Percentiles rank a stretch among this genome's conserved stretches.
Conservation (phyloP, 208 protist genomes). For the Novymonas esmeraldas region DNA sequence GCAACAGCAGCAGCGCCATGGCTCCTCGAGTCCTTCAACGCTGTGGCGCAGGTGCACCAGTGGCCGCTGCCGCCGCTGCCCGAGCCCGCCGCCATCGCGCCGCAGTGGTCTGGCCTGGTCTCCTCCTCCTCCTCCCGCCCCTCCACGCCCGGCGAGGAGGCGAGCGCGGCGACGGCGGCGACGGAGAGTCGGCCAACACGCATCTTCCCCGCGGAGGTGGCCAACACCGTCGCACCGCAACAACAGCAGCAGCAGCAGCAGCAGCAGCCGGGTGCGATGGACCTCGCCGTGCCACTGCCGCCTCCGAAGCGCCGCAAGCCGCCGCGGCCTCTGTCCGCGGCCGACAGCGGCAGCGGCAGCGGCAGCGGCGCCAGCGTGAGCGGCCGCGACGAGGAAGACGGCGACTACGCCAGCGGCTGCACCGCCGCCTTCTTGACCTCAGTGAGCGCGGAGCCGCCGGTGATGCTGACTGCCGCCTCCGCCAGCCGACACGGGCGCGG, state of each 20-base stretch:
- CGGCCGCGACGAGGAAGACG: neutral
- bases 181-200: too few species aligned
- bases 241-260: too few species aligned
- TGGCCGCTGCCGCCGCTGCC: neutral
- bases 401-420: neutral
- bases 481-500: neutral
- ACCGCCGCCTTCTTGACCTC: neutral
- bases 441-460: neutral
- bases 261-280: too few species aligned
- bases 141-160: neutral
- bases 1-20: neutral
- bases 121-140: neutral
- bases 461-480: neutral
- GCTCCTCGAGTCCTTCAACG: slow-evolving; percentile 15
- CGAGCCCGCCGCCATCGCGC: neutral
- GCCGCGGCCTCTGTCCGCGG: too few species aligned
- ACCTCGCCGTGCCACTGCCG: too few species aligned
- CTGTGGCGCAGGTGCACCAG: slow-evolving; percentile 13
- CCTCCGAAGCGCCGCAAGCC: too few species aligned
- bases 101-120: neutral
- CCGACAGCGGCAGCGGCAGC: too few species aligned
- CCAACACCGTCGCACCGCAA: too few species aligned
- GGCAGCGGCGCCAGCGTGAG: too few species aligned
- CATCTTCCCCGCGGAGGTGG: neutral
- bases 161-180: neutral